Evolutionary conservation across 345 rosid genomes (phyloP).

Genomic region (Hibiscus mutabilis): DNA sequence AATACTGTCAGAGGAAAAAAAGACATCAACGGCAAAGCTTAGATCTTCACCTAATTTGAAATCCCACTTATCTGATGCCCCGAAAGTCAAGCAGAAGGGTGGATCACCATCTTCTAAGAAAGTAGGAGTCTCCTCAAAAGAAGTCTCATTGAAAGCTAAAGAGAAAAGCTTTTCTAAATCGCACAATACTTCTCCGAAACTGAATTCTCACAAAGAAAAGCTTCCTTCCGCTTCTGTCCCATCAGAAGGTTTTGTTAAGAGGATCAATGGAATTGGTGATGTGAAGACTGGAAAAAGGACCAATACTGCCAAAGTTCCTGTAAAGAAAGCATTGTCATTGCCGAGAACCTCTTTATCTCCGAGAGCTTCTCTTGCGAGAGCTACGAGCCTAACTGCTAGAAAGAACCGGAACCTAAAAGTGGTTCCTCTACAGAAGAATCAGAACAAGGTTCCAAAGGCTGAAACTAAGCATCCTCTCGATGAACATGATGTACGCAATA

Average conservation of each 20-base stretch:
- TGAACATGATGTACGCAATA: constrained; percentile 14
- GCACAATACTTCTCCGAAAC: constrained; percentile 28
- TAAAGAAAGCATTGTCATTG: constrained; percentile 20
- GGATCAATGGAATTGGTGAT: constrained; percentile 26
- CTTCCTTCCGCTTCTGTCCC: constrained; percentile 16
- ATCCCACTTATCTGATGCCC: constrained; percentile 10
- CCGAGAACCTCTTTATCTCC: background rate
- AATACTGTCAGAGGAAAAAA: constrained; percentile 8
- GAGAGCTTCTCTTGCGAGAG: constrained; percentile 24
- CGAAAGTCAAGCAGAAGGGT: constrained; percentile 18
- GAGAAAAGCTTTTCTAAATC: constrained; percentile 26
- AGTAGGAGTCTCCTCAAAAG: constrained; percentile 17
- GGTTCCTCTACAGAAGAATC: constrained; percentile 28
- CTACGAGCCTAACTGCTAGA: constrained; percentile 27
- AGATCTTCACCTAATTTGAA: constrained; percentile 21
- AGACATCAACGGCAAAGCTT: constrained; percentile 12
- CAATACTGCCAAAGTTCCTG: constrained; percentile 19
- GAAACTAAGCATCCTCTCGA: constrained; percentile 20
- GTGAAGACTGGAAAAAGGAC: constrained; percentile 22
- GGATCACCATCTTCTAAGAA: constrained; percentile 20
- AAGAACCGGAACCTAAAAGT: constrained; percentile 28
- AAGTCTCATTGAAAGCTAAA: constrained; percentile 25
- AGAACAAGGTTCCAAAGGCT: constrained; percentile 20
- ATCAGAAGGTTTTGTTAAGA: constrained; percentile 24
- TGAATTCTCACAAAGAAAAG: constrained; percentile 27